Base-by-base conservation (phyloP, 805 yeast genomes). In the Tetrapisispora iriomotensis region DNA sequence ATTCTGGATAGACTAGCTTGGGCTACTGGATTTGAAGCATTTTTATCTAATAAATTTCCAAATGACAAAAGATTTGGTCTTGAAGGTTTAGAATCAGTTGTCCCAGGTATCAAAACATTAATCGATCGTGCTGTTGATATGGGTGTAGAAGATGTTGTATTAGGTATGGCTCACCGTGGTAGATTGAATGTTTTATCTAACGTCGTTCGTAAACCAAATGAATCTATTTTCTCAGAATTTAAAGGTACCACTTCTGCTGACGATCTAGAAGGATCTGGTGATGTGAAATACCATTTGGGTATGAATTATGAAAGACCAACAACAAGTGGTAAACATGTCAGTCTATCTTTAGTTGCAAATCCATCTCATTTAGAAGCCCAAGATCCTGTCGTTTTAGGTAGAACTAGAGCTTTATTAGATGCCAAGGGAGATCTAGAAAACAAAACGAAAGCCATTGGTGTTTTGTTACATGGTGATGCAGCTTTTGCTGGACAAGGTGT, bases 121-220 rank as follows among this genome's bases (percentile, higher is more conserved):
- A 87, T 92, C 60, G 99, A 92, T 66, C 79, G 87, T 50, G 75
- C 95, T 33, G 97, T 88, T 37, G 94, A 83, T 50, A 68, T 71
- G 45, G 99, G 99, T 54, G 81, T 90, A 38, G 96, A 88, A 67
- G 97, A 90, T 62, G 79, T 92, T 45, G 94, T 90, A 56, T 82
- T 92, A 54, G 99, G 99, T 71, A 92, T 92, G 97, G 96, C 99
- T 39, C 99, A 92, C 68, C 84, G 99, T 75, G 99, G 99, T 68
- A 81, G 99, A 71, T 74, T 92, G 57, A 92, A 92, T 66, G 88
- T 92, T 81, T 76, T 92, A 66, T 86, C 97, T 44, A 92, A 92
- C 70, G 97, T 92, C 55, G 96, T 92, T 36, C 83, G 98, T 70
- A 92, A 92, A 66, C 97, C 98, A 56, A 88, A 92, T 63, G 97